These are phyloP conservation scores for Fomitopsis betulina DNA, from an alignment of 1,284 basidiomycete species.

Conservation along the genomic window DNA sequence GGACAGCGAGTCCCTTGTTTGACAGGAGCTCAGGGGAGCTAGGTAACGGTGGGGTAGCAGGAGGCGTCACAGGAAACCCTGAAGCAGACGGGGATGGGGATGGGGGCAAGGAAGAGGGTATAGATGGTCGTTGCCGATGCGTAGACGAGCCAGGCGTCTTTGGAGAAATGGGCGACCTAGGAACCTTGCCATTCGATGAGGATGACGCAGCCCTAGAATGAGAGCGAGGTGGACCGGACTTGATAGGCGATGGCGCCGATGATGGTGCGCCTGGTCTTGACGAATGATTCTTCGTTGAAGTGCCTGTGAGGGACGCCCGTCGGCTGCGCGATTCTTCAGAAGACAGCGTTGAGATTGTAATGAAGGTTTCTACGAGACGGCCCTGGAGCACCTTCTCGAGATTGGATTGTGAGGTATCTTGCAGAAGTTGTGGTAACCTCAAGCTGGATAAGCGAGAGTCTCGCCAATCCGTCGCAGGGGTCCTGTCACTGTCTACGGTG, in stretches of 20 bases:
- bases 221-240: slow-evolving; percentile 7
- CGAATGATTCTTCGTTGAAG: background rate
- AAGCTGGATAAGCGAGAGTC: slow-evolving; percentile 18
- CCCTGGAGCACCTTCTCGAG: slow-evolving; percentile 67
- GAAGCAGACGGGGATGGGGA: background rate
- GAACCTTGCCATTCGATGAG: slow-evolving; percentile 7
- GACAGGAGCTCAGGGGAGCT: background rate
- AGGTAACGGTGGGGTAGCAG: slow-evolving; percentile 7
- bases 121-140: slow-evolving; percentile 12
- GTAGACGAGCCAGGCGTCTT: slow-evolving; percentile 10
- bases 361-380: slow-evolving; percentile 77
- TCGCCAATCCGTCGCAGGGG: slow-evolving; percentile 8
- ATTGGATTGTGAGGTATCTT: slow-evolving; percentile 58
- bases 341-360: slow-evolving; percentile 47
- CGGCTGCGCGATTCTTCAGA: slow-evolving; percentile 12
- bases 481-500: slow-evolving; percentile 20
- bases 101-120: slow-evolving; percentile 9
- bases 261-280: slow-evolving; percentile 3
- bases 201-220: slow-evolving; percentile 13
- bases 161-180: slow-evolving; percentile 7
- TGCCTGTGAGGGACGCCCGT: slow-evolving; percentile 10
- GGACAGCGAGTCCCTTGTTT: slow-evolving; percentile 24
- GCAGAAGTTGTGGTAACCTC: slow-evolving; percentile 33
- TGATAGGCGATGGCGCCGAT: slow-evolving; percentile 7
- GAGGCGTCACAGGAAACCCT: slow-evolving; percentile 7